Evolutionary conservation across 2,329 filamentous ascomycete genomes (phyloP).

Genomic region (Monilinia aucupariae): DNA sequence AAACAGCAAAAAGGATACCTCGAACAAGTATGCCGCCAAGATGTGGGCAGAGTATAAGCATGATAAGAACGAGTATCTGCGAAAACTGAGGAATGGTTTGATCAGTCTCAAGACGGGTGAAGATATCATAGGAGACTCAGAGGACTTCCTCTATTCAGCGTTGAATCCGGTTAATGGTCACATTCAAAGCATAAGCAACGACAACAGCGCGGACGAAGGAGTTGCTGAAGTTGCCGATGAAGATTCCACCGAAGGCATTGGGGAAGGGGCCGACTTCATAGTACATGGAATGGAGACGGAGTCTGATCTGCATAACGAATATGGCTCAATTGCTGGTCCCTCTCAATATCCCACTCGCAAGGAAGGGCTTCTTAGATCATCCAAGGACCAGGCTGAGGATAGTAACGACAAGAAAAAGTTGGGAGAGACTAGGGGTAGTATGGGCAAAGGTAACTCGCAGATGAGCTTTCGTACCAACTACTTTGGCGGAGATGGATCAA

Average conservation of each 20-base stretch:
- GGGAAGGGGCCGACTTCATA: neutral
- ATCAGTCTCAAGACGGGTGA: slow-evolving; percentile 4
- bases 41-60: neutral
- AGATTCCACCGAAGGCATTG: too few species aligned
- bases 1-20: too few species aligned
- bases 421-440: too few species aligned
- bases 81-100: neutral
- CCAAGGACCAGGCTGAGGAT: neutral
- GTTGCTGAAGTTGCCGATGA: neutral
- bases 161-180: neutral
- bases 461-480: neutral
- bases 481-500: neutral
- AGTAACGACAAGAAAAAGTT: neutral
- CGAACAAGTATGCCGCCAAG: neutral
- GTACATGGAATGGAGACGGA: neutral
- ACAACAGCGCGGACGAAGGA: neutral
- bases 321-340: neutral
- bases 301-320: neutral
- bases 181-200: neutral
- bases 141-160: neutral
- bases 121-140: neutral
- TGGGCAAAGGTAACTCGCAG: neutral
- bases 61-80: neutral
- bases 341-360: neutral
- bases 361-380: neutral